A percentile compares a stretch with the other conserved stretches of the same genome.
Conservation (phyloP, 306 rosid species). For the Casuarina glauca region DNA sequence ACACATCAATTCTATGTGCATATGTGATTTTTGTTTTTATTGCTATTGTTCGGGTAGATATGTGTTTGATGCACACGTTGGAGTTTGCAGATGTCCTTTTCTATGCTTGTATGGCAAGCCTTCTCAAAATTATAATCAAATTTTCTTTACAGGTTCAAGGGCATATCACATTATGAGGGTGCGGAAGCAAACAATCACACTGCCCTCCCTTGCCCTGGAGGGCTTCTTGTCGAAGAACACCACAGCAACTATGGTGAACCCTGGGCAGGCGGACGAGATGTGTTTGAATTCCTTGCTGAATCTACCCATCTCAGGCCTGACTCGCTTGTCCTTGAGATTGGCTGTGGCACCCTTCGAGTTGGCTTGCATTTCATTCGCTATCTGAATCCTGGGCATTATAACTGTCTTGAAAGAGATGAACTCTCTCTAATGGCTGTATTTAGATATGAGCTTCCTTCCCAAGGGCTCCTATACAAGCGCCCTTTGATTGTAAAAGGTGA, state of each 20-base stretch:
- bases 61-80: not conserved
- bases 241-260: conserved; percentile 97
- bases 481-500: conserved; percentile 82
- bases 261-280: conserved; percentile 97
- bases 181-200: conserved; percentile 61
- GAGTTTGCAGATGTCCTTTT: not conserved
- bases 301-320: conserved; percentile 56
- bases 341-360: conserved; percentile 94
- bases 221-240: conserved; percentile 86
- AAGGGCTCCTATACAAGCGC: conserved; percentile 79
- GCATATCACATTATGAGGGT: conserved; percentile 86
- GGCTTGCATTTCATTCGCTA: conserved; percentile 86
- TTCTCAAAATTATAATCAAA: not conserved
- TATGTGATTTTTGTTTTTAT: not conserved
- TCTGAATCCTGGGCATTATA: conserved; percentile 61
- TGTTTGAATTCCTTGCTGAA: conserved; percentile 78
- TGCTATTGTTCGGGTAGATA: not conserved
- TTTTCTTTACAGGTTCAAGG: conserved; percentile 55
- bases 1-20: not conserved
- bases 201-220: conserved; percentile 84
- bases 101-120: not conserved
- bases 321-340: conserved; percentile 72
- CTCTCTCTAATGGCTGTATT: conserved; percentile 86
- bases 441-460: conserved; percentile 91
- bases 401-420: conserved; percentile 92